These are phyloP conservation scores for Sporisorium exsertum DNA, from an alignment of 1,284 basidiomycete species.

Conservation along the genomic window DNA sequence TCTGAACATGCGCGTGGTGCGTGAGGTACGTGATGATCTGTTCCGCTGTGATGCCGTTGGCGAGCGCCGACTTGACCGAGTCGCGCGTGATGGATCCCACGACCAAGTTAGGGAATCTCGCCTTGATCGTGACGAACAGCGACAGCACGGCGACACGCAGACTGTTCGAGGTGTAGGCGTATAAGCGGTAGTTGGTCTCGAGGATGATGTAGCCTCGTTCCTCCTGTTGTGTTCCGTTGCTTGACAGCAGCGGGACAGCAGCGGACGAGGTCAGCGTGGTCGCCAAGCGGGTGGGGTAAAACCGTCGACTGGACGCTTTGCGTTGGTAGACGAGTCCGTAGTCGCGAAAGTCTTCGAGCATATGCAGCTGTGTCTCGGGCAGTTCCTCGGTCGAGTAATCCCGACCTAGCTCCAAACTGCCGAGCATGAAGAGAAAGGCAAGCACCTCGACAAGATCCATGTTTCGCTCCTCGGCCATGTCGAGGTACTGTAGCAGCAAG, in stretches of 20 bases:
- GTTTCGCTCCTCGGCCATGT: constrained; percentile 62
- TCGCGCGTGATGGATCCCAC: constrained; percentile 94
- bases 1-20: constrained; percentile 96
- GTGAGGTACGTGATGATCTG: constrained; percentile 97
- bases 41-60: constrained; percentile 94
- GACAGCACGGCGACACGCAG: constrained; percentile 96
- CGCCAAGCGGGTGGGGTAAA: constrained; percentile 94
- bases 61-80: constrained; percentile 91
- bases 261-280: constrained; percentile 87
- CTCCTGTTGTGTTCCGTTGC: constrained; percentile 69
- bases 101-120: constrained; percentile 94
- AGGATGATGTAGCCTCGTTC: constrained; percentile 86
- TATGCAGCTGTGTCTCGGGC: constrained; percentile 82
- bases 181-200: constrained; percentile 97
- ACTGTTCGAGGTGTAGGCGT: constrained; percentile 97
- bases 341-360: constrained; percentile 90
- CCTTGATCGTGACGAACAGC: constrained; percentile 90
- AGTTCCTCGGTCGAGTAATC: constrained; percentile 84
- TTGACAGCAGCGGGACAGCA: constrained; percentile 54
- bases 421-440: constrained; percentile 81
- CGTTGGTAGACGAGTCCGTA: constrained; percentile 87
- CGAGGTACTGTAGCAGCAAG: constrained; percentile 84
- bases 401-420: constrained; percentile 62
- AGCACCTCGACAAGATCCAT: constrained; percentile 93
- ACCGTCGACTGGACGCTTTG: constrained; percentile 73